Base-by-base conservation (phyloP, 2,329 filamentous ascomycete genomes). In the Aspergillus brunneoviolaceus region DNA sequence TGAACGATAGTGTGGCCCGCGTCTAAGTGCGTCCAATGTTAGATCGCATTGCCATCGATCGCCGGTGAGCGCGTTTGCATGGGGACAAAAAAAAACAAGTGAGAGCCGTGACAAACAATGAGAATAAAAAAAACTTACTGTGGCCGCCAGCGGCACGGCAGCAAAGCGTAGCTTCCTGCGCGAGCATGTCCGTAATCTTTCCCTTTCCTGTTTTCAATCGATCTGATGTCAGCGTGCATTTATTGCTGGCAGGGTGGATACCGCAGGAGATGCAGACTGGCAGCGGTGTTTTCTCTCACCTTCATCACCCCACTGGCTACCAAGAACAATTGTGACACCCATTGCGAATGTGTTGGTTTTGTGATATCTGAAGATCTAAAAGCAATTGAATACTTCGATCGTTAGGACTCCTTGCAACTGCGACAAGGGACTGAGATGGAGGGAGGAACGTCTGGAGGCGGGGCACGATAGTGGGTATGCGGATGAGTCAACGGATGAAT, bases 1-100 rank as follows among this genome's bases (percentile, higher is more conserved):
- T 78, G 77, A 56, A 81, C 79, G 59, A 81, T 80, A 49, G 79
- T 80, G 67, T 81, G 79, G 47, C 79, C 79, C 59, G 79, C 79
- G 67, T 81, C 69, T 72, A 53, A 21, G n/a, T 33, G 11, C 12
- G 39, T 6, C 39, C 39, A 19, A 2, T 19, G 16, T 45, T 45
- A 45, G 39, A 45, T 45, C 9, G 16, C 9, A 6, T 19, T 16
- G 2, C 16, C 39, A 5, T 16, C 16, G 3, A 7, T 45, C 39
- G 39, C 39, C 16, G 42, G 19, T 56, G 59, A 42, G n/a, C 14
- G 9, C 4, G 11, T n/a, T 49, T 11, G 25, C 25, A 4, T 49
- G 47, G 62, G 35, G 27, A 31, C 5, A 45, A 39, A 27, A 51
- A 55, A 27, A 49, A 58, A 27, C 27, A 23, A 51, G 51, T 11